Evolutionary conservation across 75 land plant species (phyloP), one percentile per base, ranked within the genome.

Genomic region (Cryptomeria japonica): DNA sequence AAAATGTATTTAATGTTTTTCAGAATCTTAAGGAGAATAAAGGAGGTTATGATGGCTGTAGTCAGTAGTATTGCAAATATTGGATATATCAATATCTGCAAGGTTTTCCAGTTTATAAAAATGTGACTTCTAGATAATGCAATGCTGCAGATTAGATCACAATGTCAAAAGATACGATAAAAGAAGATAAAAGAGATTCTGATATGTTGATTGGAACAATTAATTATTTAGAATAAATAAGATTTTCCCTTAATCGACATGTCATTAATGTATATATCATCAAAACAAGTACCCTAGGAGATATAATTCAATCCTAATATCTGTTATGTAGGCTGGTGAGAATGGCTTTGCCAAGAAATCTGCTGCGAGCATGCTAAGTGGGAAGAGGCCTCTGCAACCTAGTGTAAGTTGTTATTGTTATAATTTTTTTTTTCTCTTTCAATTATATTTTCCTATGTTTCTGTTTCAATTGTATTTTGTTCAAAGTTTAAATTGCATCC

Each of bases 311-410:
- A 64, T 64, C 28, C 28, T 25, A 25, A 22, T 25, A 31, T 64
- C 22, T 64, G 70, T 72, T 42, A 31, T 70, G 41, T 88, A 96
- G 97, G 83, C 61, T 61, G 84, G 89, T 47, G 95, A 93, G 19
- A 89, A 85, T 38, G 88, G 88, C 84, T 91, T 89, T 92, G 95
- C 89, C 11, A 93, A 91, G 88, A 92, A 88, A 86, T 95, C 99
- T 87, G 99, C 99, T 80, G 99, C 99, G 39, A 98, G 99, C 90
- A 94, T 98, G 99, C 94, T 98, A 34, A 94, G 93, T 90, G 96
- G 99, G 56, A 98, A 97, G 93, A 95, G 89, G 90, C 92, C 96
- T 46, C 89, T 88, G 47, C 94, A 90, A 41, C 56, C 92, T 84
- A 89, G 86, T 56, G 97, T 94, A 56, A 89, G 96, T 93, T 88